phyloP scores from a whole-genome alignment of 768 basidiomycete species.

The Podaxis rugospora region DNA sequence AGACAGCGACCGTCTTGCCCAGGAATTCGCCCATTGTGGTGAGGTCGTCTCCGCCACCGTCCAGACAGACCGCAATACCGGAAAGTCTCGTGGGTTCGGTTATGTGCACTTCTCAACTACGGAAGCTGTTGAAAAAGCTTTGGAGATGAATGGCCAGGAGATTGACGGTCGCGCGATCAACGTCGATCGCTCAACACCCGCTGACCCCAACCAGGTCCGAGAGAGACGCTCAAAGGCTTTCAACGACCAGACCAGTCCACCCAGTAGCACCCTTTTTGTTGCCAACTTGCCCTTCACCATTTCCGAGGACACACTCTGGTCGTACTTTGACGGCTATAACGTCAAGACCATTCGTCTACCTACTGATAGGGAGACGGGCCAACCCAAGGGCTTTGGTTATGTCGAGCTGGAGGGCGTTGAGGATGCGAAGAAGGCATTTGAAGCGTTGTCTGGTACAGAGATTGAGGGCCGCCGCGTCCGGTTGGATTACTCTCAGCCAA shows the following conservation, averaged over 20 bases:
- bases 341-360: constrained; percentile 87
- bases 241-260: constrained; percentile 61
- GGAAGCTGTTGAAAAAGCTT: constrained; percentile 75
- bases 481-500: constrained; percentile 83
- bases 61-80: constrained; percentile 75
- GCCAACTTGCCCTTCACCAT: constrained; percentile 84
- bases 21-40: constrained; percentile 87
- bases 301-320: constrained; percentile 84
- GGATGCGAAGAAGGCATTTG: constrained; percentile 76
- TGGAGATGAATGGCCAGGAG: constrained; percentile 78
- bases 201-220: constrained; percentile 47
- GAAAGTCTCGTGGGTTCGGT: constrained; percentile 82
- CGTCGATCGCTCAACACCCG: constrained; percentile 73
- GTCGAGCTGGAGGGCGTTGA: constrained; percentile 87
- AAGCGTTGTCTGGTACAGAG: constrained; percentile 62
- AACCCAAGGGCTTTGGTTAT: constrained; percentile 94
- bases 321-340: constrained; percentile 85
- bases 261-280: constrained; percentile 80
- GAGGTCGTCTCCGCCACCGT: constrained; percentile 90
- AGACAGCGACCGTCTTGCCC: constrained; percentile 90
- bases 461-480: constrained; percentile 79
- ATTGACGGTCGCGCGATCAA: constrained; percentile 90
- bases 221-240: constrained; percentile 77
- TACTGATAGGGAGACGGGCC: constrained; percentile 88
- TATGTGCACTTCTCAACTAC: constrained; percentile 73